A percentile compares a stretch with the other conserved stretches of the same genome.
Evolutionary conservation across 176 grass and related monocot species (phyloP).

Genomic region (Otatea glauca): DNA sequence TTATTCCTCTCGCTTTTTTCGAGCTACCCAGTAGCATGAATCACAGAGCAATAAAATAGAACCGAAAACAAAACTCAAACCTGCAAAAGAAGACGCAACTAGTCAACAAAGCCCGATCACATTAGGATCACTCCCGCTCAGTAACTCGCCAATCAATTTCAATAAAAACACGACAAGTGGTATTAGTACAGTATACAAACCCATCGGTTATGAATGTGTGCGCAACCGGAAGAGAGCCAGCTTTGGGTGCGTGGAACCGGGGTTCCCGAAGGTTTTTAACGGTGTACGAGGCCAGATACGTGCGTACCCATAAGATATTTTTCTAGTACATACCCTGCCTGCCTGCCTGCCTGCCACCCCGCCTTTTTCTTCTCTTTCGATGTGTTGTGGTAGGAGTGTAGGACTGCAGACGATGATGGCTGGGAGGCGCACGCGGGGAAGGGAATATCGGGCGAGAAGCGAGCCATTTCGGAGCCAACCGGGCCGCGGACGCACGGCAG

Average conservation of each 20-base stretch:
- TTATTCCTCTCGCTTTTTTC: not conserved
- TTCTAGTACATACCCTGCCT: not conserved
- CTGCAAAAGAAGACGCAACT: not conserved
- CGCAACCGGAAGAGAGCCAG: not conserved
- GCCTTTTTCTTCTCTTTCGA: not conserved
- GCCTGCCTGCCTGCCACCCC: too few species aligned
- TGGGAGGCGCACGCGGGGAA: conserved; percentile 51
- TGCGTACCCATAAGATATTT: not conserved
- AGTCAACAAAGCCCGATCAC: not conserved
- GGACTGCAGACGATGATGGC: conserved; percentile 55
- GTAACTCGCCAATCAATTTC: not conserved
- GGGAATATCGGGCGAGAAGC: conserved; percentile 19
- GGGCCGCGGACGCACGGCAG: not conserved
- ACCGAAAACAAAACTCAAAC: not conserved
- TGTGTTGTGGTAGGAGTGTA: not conserved
- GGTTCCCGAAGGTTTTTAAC: conserved; percentile 10
- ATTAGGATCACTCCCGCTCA: not conserved
- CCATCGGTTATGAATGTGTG: not conserved
- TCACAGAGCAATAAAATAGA: not conserved
- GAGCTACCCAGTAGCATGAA: not conserved
- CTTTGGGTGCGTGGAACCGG: not conserved
- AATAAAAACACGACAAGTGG: not conserved
- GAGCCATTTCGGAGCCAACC: not conserved
- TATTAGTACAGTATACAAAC: not conserved
- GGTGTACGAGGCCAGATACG: conserved; percentile 18